Percentiles rank a stretch among this genome's conserved stretches.
These are phyloP conservation scores for Podospora sp. DNA, from an alignment of 495 filamentous ascomycete genomes.

Conservation along the genomic window DNA sequence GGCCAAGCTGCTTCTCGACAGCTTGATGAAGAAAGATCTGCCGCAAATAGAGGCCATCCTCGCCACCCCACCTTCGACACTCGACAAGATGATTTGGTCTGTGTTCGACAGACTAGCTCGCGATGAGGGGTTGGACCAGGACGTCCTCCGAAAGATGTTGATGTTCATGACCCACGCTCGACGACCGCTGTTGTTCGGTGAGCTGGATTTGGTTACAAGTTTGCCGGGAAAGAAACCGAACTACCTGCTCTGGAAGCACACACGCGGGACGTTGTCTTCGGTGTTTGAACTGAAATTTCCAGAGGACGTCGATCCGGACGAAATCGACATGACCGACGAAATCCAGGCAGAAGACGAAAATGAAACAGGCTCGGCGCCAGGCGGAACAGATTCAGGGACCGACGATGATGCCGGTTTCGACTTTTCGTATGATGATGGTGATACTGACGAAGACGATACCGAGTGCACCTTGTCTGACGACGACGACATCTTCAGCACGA, in stretches of 20 bases:
- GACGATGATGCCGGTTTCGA: slow-evolving; percentile 12
- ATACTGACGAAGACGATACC: slow-evolving; percentile 1
- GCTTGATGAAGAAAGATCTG: slow-evolving; percentile 17
- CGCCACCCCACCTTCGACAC: slow-evolving; percentile 17
- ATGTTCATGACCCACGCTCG: slow-evolving; percentile 21
- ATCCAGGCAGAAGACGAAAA: neutral
- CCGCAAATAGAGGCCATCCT: slow-evolving; percentile 18
- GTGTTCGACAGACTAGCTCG: slow-evolving; percentile 19
- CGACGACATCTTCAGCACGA: slow-evolving; percentile 12
- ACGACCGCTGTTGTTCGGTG: slow-evolving; percentile 19
- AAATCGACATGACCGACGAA: neutral
- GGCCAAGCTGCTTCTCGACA: slow-evolving; percentile 22
- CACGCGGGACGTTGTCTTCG: slow-evolving; percentile 17
- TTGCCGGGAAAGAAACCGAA: slow-evolving; percentile 15
- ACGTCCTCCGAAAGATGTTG: slow-evolving; percentile 19
- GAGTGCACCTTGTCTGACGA: neutral
- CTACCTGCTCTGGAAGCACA: slow-evolving; percentile 22
- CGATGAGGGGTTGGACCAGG: slow-evolving; percentile 16
- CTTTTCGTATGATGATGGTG: slow-evolving; percentile 14
- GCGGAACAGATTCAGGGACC: neutral
- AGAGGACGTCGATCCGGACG: slow-evolving; percentile 8
- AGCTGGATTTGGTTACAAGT: slow-evolving; percentile 15
- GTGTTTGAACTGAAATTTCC: slow-evolving; percentile 23
- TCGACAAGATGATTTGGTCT: slow-evolving; percentile 24
- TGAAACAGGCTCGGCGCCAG: neutral